A percentile compares a stretch with the other conserved stretches of the same genome.
Conservation (phyloP, 2,329 filamentous ascomycete genomes). For the Fusarium subtropicale region DNA sequence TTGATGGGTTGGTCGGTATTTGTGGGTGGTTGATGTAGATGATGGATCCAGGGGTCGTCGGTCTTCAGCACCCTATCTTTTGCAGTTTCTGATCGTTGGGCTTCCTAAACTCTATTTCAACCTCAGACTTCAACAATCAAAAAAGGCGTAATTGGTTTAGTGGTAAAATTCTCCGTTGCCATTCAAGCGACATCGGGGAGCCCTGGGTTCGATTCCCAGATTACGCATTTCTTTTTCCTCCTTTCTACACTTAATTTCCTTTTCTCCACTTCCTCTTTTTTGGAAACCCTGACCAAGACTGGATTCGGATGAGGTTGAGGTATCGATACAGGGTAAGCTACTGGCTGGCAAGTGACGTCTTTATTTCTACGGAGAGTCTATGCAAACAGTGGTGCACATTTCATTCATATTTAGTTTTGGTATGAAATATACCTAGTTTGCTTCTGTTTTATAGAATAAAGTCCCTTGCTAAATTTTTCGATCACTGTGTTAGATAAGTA, state of each 20-base stretch:
- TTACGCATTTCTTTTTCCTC: background rate
- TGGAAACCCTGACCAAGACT: too few relatives aligned
- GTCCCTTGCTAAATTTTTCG: too few relatives aligned
- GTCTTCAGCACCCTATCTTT: background rate
- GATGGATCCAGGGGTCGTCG: background rate
- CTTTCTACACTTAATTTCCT: rapidly evolving
- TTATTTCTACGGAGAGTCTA: too few relatives aligned
- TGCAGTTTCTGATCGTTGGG: rapidly evolving
- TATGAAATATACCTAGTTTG: too few relatives aligned
- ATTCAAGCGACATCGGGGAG: background rate
- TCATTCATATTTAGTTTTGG: too few relatives aligned
- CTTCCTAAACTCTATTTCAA: rapidly evolving
- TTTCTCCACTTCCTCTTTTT: background rate
- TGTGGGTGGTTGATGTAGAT: too few relatives aligned
- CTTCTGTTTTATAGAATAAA: too few relatives aligned
- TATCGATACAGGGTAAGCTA: too few relatives aligned
- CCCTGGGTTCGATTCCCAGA: slow-evolving; percentile 14
- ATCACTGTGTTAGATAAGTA: too few relatives aligned
- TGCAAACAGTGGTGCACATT: too few relatives aligned
- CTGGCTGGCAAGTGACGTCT: too few relatives aligned
- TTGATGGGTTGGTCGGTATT: background rate
- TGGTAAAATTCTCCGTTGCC: slow-evolving; percentile 14
- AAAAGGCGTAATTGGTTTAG: slow-evolving; percentile 2
- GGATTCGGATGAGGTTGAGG: too few relatives aligned
- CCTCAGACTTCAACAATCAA: rapidly evolving